Percentiles rank a stretch among this genome's conserved stretches.
These are phyloP conservation scores for Pseudocercospora vitis DNA, from an alignment of 2,329 filamentous ascomycete species.

Conservation along the genomic window DNA sequence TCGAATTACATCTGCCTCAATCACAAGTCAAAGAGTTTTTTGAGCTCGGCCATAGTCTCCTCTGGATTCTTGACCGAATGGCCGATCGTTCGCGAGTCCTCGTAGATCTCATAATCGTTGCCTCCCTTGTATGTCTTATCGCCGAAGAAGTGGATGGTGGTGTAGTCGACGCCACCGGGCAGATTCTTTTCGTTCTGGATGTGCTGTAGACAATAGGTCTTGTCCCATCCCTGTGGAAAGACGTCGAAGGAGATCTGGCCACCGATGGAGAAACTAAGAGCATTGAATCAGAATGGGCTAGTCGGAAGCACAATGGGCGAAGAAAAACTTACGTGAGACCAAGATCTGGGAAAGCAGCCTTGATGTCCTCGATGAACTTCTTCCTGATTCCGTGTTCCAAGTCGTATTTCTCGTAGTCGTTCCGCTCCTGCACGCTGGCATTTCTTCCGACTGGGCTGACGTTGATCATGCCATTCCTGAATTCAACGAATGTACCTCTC, in stretches of 20 bases:
- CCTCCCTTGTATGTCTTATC: conserved; percentile 91
- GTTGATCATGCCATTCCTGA: conserved; percentile 90
- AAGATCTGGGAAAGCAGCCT: conserved; percentile 77
- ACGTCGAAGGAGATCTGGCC: conserved; percentile 98
- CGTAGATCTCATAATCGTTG: conserved; percentile 94
- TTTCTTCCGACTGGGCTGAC: conserved; percentile 83
- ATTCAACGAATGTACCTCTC: conserved; percentile 82
- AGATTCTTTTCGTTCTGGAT: conserved; percentile 72
- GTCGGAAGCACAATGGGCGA: no score
- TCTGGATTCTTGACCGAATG: conserved; percentile 80
- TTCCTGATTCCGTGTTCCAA: conserved; percentile 72
- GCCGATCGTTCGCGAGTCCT: conserved; percentile 76
- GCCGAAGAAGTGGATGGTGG: conserved; percentile 94
- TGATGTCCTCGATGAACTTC: conserved; percentile 73
- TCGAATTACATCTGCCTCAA: conserved; percentile 7
- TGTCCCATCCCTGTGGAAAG: conserved; percentile 97
- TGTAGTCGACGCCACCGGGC: conserved; percentile 72
- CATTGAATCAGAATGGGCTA: not conserved
- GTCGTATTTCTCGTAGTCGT: conserved; percentile 81
- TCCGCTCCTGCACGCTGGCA: conserved; percentile 74
- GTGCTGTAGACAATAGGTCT: conserved; percentile 92
- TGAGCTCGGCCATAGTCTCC: conserved; percentile 77
- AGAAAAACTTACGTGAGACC: conserved; percentile 70
- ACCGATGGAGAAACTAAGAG: conserved; percentile 78
- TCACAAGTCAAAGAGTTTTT: conserved; percentile 66